A percentile compares a stretch with the other conserved stretches of the same genome.
These are phyloP conservation scores for Catunica adiposa DNA, from an alignment of 2,329 filamentous ascomycete genomes.

Conservation along the genomic window DNA sequence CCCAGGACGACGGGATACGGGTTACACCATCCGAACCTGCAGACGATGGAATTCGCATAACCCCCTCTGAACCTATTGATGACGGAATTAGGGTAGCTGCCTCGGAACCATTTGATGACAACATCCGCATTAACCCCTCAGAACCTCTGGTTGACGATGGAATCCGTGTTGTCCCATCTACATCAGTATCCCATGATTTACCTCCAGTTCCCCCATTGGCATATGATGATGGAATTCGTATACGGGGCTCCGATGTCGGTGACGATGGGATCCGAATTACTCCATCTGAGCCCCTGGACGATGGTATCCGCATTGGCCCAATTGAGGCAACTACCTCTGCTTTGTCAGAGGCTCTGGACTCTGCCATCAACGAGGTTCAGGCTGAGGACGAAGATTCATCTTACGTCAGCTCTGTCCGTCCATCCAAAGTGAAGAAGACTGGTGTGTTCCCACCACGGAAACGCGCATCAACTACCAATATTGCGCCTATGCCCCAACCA, in stretches of 20 bases:
- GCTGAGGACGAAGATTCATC: slow-evolving; percentile 3
- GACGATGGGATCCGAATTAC: slow-evolving; percentile 5
- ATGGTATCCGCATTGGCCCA: slow-evolving; percentile 30
- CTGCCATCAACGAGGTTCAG: background rate
- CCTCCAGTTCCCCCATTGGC: background rate
- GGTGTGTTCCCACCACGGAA: background rate
- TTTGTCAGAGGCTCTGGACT: slow-evolving; percentile 1
- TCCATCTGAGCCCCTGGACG: slow-evolving; percentile 18
- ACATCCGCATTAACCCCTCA: slow-evolving; percentile 17
- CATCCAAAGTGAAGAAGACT: slow-evolving; percentile 6
- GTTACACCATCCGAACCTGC: slow-evolving; percentile 10
- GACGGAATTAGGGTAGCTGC: slow-evolving; percentile 10
- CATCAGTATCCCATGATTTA: slow-evolving; percentile 15
- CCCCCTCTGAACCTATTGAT: background rate
- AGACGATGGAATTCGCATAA: slow-evolving; percentile 30
- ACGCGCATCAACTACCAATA: background rate
- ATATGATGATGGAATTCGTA: slow-evolving; percentile 20
- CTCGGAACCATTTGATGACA: slow-evolving; percentile 18
- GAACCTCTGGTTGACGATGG: slow-evolving; percentile 22
- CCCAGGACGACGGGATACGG: slow-evolving; percentile 1
- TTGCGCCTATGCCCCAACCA: background rate
- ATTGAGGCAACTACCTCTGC: background rate
- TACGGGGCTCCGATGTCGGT: slow-evolving; percentile 8
- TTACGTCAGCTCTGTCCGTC: slow-evolving; percentile 1
- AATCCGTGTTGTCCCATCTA: slow-evolving; percentile 27